Evolutionary conservation across 495 filamentous ascomycete genomes (phyloP).

Genomic region (Jackrogersella multiformis): DNA sequence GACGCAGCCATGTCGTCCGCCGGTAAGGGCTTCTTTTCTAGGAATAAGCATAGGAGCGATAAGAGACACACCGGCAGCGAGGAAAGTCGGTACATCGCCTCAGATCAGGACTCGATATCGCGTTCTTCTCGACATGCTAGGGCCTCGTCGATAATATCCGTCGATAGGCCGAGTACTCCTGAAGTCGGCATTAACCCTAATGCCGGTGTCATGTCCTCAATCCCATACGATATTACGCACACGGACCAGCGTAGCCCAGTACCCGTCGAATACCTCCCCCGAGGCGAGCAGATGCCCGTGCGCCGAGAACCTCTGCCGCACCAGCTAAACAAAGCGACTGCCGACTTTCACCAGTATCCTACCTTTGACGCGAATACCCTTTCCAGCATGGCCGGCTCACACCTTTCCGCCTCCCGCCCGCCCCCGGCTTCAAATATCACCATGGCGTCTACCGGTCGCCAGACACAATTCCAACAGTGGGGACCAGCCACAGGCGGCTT

Average conservation of each 20-base stretch:
- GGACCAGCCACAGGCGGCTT: constrained; percentile 50
- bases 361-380: constrained; percentile 67
- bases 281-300: constrained; percentile 68
- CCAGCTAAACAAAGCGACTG: constrained; percentile 77
- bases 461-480: constrained; percentile 78
- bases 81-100: constrained; percentile 59
- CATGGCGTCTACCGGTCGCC: constrained; percentile 75
- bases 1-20: constrained; percentile 68
- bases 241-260: constrained; percentile 75
- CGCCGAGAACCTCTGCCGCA: constrained; percentile 80
- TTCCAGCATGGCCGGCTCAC: constrained; percentile 60
- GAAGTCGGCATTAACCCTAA: constrained; percentile 69
- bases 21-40: constrained; percentile 86
- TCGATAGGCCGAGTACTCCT: constrained; percentile 68
- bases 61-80: constrained; percentile 65
- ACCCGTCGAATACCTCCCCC: constrained; percentile 77
- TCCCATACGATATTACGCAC: constrained; percentile 84
- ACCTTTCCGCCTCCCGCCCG: constrained; percentile 73
- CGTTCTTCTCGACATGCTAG: constrained; percentile 83
- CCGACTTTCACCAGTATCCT: constrained; percentile 92
- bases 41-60: constrained; percentile 78
- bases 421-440: constrained; percentile 73
- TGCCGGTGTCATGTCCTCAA: constrained; percentile 87
- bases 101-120: constrained; percentile 66
- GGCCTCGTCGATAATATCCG: constrained; percentile 76